Percentiles rank a stretch among this genome's conserved stretches.
Conservation (phyloP, 2,329 filamentous ascomycete species). For the Fusarium sp. region DNA sequence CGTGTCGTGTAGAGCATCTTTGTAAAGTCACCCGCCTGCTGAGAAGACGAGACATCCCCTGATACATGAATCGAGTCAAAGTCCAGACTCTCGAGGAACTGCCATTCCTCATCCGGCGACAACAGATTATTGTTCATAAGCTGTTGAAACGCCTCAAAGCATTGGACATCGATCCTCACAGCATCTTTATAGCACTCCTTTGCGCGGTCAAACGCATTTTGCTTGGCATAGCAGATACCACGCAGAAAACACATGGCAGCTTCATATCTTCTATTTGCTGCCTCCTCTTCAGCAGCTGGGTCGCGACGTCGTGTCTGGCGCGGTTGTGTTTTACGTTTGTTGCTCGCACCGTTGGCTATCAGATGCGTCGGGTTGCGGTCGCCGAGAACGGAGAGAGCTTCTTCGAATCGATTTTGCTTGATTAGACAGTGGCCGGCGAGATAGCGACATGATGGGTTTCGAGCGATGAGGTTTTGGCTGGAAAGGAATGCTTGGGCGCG, state of each 20-base stretch:
- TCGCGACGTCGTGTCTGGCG: conserved; percentile 50
- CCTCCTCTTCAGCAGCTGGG: conserved; percentile 69
- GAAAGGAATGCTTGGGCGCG: conserved; percentile 88
- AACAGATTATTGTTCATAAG: conserved; percentile 96
- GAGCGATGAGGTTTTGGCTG: conserved; percentile 82
- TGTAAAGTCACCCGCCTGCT: conserved; percentile 93
- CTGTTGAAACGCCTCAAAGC: conserved; percentile 98
- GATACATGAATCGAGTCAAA: conserved; percentile 83
- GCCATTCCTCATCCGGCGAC: conserved; percentile 88
- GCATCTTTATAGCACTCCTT: conserved; percentile 99
- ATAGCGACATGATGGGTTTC: conserved; percentile 90
- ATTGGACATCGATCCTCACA: conserved; percentile 95
- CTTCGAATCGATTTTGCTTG: conserved; percentile 89
- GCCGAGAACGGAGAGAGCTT: conserved; percentile 86
- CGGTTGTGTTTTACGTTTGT: conserved; percentile 53
- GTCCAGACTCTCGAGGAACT: conserved; percentile 87
- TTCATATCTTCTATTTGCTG: conserved; percentile 84
- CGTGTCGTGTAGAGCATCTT: conserved; percentile 96
- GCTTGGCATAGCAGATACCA: conserved; percentile 93
- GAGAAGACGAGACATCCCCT: conserved; percentile 73
- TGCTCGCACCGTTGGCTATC: conserved; percentile 66
- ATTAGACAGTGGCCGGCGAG: conserved; percentile 94
- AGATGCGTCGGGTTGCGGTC: conserved; percentile 95
- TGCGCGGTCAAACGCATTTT: conserved; percentile 95
- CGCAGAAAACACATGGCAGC: conserved; percentile 97